These are phyloP conservation scores for Polytrichum formosum DNA, from an alignment of 225 moss, liverwort and hornwort species.

Conservation along the genomic window DNA sequence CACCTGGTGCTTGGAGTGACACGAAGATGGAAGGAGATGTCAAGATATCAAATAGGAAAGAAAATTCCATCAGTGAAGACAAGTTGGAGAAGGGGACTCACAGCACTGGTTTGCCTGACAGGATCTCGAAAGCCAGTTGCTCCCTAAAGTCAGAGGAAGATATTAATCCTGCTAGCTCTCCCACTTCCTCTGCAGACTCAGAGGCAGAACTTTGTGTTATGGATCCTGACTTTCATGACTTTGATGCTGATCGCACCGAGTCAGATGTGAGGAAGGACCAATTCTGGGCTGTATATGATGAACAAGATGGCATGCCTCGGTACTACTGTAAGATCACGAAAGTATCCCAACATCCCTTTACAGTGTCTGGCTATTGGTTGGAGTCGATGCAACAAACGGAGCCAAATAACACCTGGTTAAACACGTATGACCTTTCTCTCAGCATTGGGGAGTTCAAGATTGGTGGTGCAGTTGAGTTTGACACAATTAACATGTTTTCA, in stretches of 20 bases:
- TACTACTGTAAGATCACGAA: constrained; percentile 72
- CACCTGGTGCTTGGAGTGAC: neutral
- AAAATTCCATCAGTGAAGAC: neutral
- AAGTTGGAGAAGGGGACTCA: neutral
- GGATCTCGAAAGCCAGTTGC: neutral
- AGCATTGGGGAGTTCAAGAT: constrained; percentile 79
- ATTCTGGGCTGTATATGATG: constrained; percentile 90
- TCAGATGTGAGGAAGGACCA: constrained; percentile 59
- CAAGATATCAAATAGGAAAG: no score
- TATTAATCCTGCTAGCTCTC: neutral
- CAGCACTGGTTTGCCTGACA: neutral
- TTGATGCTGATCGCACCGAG: constrained; percentile 67
- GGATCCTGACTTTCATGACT: constrained; percentile 81
- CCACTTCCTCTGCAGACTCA: neutral
- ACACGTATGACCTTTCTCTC: constrained; percentile 48
- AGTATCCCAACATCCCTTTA: constrained; percentile 56
- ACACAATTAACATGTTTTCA: constrained; percentile 63
- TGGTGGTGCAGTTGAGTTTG: constrained; percentile 9
- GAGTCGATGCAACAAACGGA: constrained; percentile 31
- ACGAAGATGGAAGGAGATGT: neutral
- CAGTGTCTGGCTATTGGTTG: constrained; percentile 55
- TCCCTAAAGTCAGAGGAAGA: neutral
- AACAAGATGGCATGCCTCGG: constrained; percentile 91
- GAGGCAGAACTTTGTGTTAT: constrained; percentile 50
- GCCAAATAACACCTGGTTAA: constrained; percentile 26